phyloP scores from a whole-genome alignment of 805 yeast genomes.

The Schwanniomyces yamadae region DNA sequence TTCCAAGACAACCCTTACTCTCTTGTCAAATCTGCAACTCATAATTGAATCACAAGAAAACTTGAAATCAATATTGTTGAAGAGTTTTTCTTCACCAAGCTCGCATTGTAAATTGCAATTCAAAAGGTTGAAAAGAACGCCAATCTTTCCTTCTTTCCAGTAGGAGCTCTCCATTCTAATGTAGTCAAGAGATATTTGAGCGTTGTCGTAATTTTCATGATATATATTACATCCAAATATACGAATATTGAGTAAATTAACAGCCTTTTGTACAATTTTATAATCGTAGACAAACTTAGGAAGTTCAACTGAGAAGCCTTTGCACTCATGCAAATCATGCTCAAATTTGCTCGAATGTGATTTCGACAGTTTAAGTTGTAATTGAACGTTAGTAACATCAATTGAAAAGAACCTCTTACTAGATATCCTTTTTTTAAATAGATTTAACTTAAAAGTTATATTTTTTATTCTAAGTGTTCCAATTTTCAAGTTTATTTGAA shows the following conservation, averaged over 20 bases:
- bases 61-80: constrained; percentile 24
- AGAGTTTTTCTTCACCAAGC: constrained; percentile 10
- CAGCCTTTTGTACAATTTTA: constrained; percentile 15
- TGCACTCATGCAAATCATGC: too few relatives aligned
- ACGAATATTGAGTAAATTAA: constrained; percentile 26
- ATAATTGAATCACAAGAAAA: constrained; percentile 15
- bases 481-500: constrained; percentile 18
- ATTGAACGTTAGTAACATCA: constrained; percentile 22
- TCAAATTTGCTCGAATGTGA: too few relatives aligned
- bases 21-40: too few relatives aligned
- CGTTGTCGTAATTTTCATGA: constrained; percentile 4
- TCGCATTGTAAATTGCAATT: constrained; percentile 19
- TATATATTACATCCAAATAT: constrained; percentile 15
- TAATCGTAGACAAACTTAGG: constrained; percentile 22
- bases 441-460: constrained; percentile 21
- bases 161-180: constrained; percentile 18
- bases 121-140: constrained; percentile 14
- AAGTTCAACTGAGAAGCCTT: constrained; percentile 13
- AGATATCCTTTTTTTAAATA: constrained; percentile 14
- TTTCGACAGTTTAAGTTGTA: constrained; percentile 1
- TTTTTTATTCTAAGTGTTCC: constrained; percentile 16
- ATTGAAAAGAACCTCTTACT: constrained; percentile 7
- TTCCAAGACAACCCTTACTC: too few relatives aligned
- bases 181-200: constrained; percentile 15
- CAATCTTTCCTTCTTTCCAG: constrained; percentile 14